Conservation (phyloP, 306 rosid species). For the Erythrophleum fordii region DNA sequence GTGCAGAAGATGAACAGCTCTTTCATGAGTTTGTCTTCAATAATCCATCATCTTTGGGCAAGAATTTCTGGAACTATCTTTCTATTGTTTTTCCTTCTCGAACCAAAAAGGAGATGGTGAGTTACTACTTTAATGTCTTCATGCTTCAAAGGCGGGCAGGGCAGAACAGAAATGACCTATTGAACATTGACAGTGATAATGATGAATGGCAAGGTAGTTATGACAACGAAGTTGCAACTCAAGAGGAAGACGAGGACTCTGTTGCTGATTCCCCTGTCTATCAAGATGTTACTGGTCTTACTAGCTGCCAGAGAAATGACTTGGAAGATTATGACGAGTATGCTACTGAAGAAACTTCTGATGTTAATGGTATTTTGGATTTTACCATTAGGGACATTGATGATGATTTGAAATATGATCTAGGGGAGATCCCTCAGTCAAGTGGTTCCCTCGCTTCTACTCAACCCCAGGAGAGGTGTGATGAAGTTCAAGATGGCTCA, state of each 20-base stretch:
- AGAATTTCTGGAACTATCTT: slow-evolving; percentile 77
- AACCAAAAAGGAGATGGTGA: slow-evolving; percentile 73
- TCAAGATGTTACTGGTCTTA: slow-evolving; percentile 39
- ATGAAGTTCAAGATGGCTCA: slow-evolving; percentile 63
- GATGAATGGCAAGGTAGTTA: slow-evolving; percentile 82
- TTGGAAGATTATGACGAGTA: slow-evolving; percentile 51
- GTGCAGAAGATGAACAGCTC: slow-evolving; percentile 58
- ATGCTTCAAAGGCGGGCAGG: slow-evolving; percentile 76
- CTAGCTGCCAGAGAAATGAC: slow-evolving; percentile 40
- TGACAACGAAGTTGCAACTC: slow-evolving; percentile 52
- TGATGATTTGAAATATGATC: slow-evolving; percentile 40
- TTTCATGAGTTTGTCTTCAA: slow-evolving; percentile 67
- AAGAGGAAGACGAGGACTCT: slow-evolving; percentile 75
- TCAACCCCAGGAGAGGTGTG: slow-evolving; percentile 41
- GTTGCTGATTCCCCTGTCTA: slow-evolving; percentile 61
- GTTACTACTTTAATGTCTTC: slow-evolving; percentile 88
- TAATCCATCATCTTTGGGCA: slow-evolving; percentile 65
- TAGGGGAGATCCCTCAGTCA: slow-evolving; percentile 19
- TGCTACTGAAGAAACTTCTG: slow-evolving; percentile 41
- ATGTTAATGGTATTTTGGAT: slow-evolving; percentile 35
- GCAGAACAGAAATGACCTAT: slow-evolving; percentile 67
- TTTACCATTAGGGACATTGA: slow-evolving; percentile 23
- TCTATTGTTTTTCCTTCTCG: slow-evolving; percentile 61
- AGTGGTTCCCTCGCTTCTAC: slow-evolving; percentile 33
- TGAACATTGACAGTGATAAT: slow-evolving; percentile 74